Conservation (phyloP, 164 flowering plant species). For the Magnolia kwangsiensis region DNA sequence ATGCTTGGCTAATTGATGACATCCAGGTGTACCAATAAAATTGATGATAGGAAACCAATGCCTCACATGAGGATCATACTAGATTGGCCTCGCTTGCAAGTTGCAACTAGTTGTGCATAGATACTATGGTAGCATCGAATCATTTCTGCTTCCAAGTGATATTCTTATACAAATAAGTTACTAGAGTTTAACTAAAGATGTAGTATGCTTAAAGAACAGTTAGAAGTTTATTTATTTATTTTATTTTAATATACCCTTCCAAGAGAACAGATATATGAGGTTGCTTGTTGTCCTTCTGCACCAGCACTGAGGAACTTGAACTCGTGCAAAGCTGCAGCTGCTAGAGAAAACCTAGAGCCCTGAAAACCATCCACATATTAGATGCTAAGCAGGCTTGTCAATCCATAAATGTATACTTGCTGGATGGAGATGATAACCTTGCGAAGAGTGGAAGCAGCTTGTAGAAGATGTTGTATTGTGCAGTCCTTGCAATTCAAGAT, state of each 20-base stretch:
- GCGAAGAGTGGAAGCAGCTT: conserved; percentile 84
- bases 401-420: conserved; percentile 2
- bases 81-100: background rate
- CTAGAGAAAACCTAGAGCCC: conserved; percentile 80
- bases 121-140: background rate
- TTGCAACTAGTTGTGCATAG: background rate
- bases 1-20: too few species aligned
- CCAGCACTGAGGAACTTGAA: conserved; percentile 56
- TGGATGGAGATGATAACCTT: conserved; percentile 49
- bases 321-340: conserved; percentile 87
- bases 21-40: too few species aligned
- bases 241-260: conserved; percentile 64
- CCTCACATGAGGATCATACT: background rate
- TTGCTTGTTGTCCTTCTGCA: conserved; percentile 31
- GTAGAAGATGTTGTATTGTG: conserved; percentile 65
- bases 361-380: conserved; percentile 26
- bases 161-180: background rate
- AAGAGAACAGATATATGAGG: conserved; percentile 49
- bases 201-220: too few species aligned
- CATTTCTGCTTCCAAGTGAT: background rate
- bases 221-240: background rate
- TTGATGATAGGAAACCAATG: background rate
- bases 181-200: background rate
- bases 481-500: conserved; percentile 58
- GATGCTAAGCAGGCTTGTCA: background rate